A percentile compares a stretch with the other conserved stretches of the same genome.
These are phyloP conservation scores for Epithele typhae DNA, from an alignment of 768 basidiomycete species.

Conservation along the genomic window DNA sequence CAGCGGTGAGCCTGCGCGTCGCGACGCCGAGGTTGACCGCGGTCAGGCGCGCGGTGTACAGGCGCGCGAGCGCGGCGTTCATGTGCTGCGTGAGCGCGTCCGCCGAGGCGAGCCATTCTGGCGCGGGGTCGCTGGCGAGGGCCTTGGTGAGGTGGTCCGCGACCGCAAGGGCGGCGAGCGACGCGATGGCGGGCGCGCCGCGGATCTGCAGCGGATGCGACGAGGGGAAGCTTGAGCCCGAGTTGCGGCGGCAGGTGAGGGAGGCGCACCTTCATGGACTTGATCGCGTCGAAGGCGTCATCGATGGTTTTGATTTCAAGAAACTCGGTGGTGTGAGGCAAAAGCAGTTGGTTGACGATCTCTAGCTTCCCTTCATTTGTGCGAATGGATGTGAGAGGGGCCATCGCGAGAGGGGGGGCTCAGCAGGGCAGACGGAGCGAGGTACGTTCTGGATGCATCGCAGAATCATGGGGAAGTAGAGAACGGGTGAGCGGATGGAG, in stretches of 20 bases:
- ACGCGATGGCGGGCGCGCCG: slow-evolving; percentile 93
- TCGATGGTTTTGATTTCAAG: slow-evolving; percentile 66
- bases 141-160: slow-evolving; percentile 58
- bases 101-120: slow-evolving; percentile 53
- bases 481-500: too few relatives aligned
- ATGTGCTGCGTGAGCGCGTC: slow-evolving; percentile 52
- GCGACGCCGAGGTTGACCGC: slow-evolving; percentile 94
- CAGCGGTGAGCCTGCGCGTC: slow-evolving; percentile 60
- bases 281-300: slow-evolving; percentile 91
- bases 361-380: slow-evolving; percentile 54
- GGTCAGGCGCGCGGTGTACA: slow-evolving; percentile 89
- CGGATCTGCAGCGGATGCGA: slow-evolving; percentile 48
- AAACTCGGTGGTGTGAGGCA: slow-evolving; percentile 71
- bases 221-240: too few relatives aligned
- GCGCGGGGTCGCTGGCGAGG: slow-evolving; percentile 40
- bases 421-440: too few relatives aligned
- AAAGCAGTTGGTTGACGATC: slow-evolving; percentile 86
- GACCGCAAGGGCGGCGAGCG: slow-evolving; percentile 80
- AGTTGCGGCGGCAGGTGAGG: too few relatives aligned
- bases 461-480: too few relatives aligned
- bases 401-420: too few relatives aligned
- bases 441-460: too few relatives aligned
- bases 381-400: slow-evolving; percentile 36
- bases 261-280: slow-evolving; percentile 81
- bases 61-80: slow-evolving; percentile 56